Percentiles rank a stretch among this genome's conserved stretches.
phyloP scores from a whole-genome alignment of 768 basidiomycete genomes.

The Amyloporia xantha region DNA sequence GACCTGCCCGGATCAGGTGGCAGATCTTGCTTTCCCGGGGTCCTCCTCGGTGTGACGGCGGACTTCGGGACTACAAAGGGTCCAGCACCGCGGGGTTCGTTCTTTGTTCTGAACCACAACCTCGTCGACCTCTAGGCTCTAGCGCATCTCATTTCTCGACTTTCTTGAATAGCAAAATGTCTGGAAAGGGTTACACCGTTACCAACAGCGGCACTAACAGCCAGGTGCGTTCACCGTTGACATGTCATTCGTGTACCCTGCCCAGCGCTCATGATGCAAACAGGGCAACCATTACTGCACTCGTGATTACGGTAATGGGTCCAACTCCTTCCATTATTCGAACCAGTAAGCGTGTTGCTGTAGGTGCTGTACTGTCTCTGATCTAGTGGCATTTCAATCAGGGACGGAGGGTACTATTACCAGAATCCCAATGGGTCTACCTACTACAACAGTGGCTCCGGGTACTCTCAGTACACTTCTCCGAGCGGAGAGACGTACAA shows the following conservation, averaged over 20 bases:
- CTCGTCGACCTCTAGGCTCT: too few species aligned
- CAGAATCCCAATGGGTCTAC: conserved; percentile 52
- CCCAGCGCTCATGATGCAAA: neutral
- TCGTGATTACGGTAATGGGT: conserved; percentile 39
- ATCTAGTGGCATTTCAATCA: conserved; percentile 10
- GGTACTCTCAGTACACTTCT: conserved; percentile 44
- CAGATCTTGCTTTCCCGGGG: too few species aligned
- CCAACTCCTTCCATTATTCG: conserved; percentile 54
- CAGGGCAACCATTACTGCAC: conserved; percentile 60
- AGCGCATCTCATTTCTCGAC: too few species aligned
- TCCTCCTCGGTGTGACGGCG: too few species aligned
- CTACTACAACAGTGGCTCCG: conserved; percentile 48
- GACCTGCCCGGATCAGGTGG: too few species aligned
- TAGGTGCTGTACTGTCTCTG: neutral
- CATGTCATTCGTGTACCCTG: neutral
- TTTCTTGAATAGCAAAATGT: too few species aligned
- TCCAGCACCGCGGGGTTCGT: too few species aligned
- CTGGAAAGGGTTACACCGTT: conserved; percentile 15
- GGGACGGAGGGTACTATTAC: conserved; percentile 59
- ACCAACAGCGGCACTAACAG: conserved; percentile 37
- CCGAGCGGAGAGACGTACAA: conserved; percentile 26
- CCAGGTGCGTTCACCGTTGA: conserved; percentile 30
- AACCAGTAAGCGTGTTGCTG: conserved; percentile 35
- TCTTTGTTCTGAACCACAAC: too few species aligned
- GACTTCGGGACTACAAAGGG: too few species aligned